These are phyloP conservation scores for Endoconidiophora polonica DNA, from an alignment of 2,329 filamentous ascomycete species.

Conservation along the genomic window DNA sequence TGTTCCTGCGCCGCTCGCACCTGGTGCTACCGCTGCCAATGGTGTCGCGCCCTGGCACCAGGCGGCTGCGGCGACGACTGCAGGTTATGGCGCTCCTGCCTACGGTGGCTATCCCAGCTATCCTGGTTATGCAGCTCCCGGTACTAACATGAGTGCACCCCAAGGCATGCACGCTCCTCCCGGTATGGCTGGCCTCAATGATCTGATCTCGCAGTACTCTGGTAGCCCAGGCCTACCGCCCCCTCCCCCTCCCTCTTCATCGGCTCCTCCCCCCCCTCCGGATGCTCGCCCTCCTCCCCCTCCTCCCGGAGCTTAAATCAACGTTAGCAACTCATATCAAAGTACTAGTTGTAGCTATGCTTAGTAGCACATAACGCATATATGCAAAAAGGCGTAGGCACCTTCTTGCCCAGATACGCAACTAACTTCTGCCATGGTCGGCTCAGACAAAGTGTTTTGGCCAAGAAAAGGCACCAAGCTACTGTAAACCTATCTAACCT, in stretches of 20 bases:
- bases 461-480: too few relatives aligned
- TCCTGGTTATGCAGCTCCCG: constrained; percentile 34
- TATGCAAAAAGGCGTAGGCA: too few relatives aligned
- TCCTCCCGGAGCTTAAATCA: constrained; percentile 33
- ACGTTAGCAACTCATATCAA: too few relatives aligned
- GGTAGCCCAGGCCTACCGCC: constrained; percentile 33
- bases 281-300: constrained; percentile 47
- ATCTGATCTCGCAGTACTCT: constrained; percentile 51
- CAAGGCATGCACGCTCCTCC: constrained; percentile 36
- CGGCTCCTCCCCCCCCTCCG: constrained; percentile 40
- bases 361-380: too few relatives aligned
- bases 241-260: constrained; percentile 35
- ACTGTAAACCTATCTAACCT: too few relatives aligned
- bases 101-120: constrained; percentile 38
- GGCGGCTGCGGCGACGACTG: constrained; percentile 15
- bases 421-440: too few relatives aligned
- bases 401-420: too few relatives aligned
- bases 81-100: constrained; percentile 28
- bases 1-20: constrained; percentile 20
- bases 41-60: constrained; percentile 44
- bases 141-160: constrained; percentile 23
- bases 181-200: constrained; percentile 35
- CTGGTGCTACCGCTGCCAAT: constrained; percentile 16
- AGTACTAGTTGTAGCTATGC: too few relatives aligned
- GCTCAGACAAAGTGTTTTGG: too few relatives aligned